Base-by-base conservation (phyloP, 73 alveolate genomes). In the Paramecium caudatum region DNA sequence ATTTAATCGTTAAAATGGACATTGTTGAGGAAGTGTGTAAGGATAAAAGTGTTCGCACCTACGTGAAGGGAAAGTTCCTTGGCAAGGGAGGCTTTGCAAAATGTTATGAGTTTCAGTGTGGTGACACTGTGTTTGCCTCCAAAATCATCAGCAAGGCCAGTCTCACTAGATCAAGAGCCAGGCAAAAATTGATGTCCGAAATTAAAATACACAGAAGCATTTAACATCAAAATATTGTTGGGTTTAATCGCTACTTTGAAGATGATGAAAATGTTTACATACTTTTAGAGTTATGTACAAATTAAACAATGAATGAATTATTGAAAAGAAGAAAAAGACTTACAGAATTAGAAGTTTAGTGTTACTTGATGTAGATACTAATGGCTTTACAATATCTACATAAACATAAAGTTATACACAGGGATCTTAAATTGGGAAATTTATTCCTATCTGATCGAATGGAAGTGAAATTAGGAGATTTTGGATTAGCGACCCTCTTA, bases 31-130 rank as follows among this genome's bases (percentile, higher is more conserved):
- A 74, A 45, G 69, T 74, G 3, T 27, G 43, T 12, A 15, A 37
- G n/a, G 88, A 74, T 74, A 27, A 41, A 16, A 43, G 39, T 2
- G 47, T 27, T 41, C 41, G 80, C 10, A 4, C 23, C 10, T 74
- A 74, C 32, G 41, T 17, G 7, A 95, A 92, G 91, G 96, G 95
- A 3, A 93, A 94, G 62, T 82, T 95, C 62, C 88, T 96, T 37
- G 99, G 99, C 30, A 96, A 94, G 95, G 99, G 99, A 21, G 99
- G 99, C 4, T 98, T 98, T 92, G 99, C 99, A 3, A 92, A 93
- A 82, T 96, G 99, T 49, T 98, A 96, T 90, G 99, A 98, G 90
- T 61, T 98, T 62, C 87, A 83, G 39, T 92, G 88, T 55, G 91
- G 93, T 45, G 91, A 91, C 63, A 91, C 92, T 61, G 61, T 78